Evolutionary conservation across 2,329 filamentous ascomycete species (phyloP), one percentile per base, ranked within the genome.

Genomic region (Phialophora tarda): DNA sequence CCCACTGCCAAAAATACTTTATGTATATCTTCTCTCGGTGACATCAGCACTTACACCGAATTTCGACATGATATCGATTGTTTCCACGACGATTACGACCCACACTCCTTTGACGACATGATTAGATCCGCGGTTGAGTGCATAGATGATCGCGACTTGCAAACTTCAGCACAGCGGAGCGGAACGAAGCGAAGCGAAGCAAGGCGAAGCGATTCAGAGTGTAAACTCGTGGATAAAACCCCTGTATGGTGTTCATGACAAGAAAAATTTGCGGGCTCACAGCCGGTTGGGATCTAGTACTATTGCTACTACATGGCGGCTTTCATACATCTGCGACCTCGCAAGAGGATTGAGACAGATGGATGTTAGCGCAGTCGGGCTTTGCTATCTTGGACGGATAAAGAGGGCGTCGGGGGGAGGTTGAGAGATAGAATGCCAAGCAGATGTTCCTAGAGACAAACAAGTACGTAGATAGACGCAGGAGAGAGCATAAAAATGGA

Each of bases 361-460:
- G 60, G 34, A 62, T 62, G 60, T 54, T 56, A 62, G 60, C 60
- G 60, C 60, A 62, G 60, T 62, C 60, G 60, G 53, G 23, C 30
- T 62, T 58, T 58, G 10, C 38, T 44, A 58, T 24, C 11, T 58
- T 5, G 32, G 26, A 34, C 3, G 32, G 55, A 58, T 21, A 44
- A 24, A 23, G 26, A 26, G 38, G 38, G 38, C 14, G n/a, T 26
- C 17, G 26, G 6, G 24, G 38, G 38, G 10, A 21, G 57, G 10
- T 34, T 10, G n/a, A 59, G 30, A 34, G 48, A 51, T 51, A 51
- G 48, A 51, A 51, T 3, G 48, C 48, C 3, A 51, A n/a, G 5
- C 7, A n/a, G 23, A 26, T 12, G 21, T 4, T 51, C 10, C 23
- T 5, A 10, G 10, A 23, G 48, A 28, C 14, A 26, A 28, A 28